Conservation (phyloP, 1,284 basidiomycete genomes). For the Bjerkandera adusta region DNA sequence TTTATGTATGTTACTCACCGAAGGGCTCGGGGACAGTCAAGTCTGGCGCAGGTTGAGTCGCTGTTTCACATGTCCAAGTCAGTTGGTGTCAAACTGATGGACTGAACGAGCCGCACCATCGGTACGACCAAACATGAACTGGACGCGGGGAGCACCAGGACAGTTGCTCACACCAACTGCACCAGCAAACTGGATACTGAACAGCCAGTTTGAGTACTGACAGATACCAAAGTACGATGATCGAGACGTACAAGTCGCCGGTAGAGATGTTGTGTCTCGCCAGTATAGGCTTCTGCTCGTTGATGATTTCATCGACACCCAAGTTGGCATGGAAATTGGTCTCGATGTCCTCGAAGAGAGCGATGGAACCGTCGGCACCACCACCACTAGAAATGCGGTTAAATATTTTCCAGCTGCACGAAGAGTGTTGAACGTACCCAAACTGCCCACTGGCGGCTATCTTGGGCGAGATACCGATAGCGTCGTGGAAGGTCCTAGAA, state of each 20-base stretch:
- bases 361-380: conserved; percentile 18
- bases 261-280: conserved; percentile 16
- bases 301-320: conserved; percentile 29
- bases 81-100: no score
- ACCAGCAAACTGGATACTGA: conserved; percentile 29
- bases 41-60: conserved; percentile 19
- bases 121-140: not conserved
- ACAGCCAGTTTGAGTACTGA: not conserved
- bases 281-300: conserved; percentile 22
- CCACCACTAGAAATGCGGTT: conserved; percentile 4
- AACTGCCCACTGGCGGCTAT: conserved; percentile 20
- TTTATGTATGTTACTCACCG: no score
- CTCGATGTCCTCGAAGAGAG: conserved; percentile 15
- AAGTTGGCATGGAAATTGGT: conserved; percentile 14
- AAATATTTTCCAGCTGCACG: not conserved
- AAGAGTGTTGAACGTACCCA: no score
- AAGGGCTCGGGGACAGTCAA: conserved; percentile 23
- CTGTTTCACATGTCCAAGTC: conserved; percentile 19
- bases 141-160: conserved; percentile 5
- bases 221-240: not conserved
- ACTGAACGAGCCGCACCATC: not conserved
- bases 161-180: conserved; percentile 29
- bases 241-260: conserved; percentile 7
- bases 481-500: conserved; percentile 1
- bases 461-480: conserved; percentile 1